Conservation (phyloP, 2,329 filamentous ascomycete species). For the Tolypocladium tropicale region DNA sequence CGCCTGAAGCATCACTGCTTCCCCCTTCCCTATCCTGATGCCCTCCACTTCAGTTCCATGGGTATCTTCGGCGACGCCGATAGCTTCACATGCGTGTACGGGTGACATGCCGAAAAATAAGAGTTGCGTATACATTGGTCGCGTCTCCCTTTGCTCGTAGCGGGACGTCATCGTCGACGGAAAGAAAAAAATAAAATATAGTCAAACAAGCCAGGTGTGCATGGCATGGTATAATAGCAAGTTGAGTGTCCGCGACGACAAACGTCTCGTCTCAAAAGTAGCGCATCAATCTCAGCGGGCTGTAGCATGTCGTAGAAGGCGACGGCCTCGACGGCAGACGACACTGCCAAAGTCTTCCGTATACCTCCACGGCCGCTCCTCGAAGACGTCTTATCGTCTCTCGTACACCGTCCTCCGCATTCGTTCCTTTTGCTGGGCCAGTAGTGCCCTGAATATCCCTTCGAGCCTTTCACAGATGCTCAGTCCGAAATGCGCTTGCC, state of each 20-base stretch:
- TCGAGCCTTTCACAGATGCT: background rate
- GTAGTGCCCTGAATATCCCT: background rate
- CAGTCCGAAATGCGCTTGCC: background rate
- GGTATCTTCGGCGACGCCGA: background rate
- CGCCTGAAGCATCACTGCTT: background rate
- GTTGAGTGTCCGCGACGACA: background rate
- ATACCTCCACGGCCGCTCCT: too few relatives aligned
- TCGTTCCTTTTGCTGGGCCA: background rate
- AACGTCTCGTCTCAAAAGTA: background rate
- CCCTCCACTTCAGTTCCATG: background rate
- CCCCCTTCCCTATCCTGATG: background rate
- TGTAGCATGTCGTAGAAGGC: background rate
- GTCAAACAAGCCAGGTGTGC: background rate
- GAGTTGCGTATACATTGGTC: background rate
- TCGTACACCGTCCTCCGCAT: background rate
- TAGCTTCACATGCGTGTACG: background rate
- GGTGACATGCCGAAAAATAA: background rate
- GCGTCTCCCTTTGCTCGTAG: background rate
- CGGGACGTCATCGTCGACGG: background rate
- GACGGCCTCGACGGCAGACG: background rate
- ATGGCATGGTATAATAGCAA: background rate
- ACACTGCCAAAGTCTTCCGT: too few relatives aligned
- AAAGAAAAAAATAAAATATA: too few relatives aligned
- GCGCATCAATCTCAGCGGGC: background rate
- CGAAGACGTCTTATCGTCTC: too few relatives aligned